Evolutionary conservation across 176 grass and related monocot species (phyloP).

Genomic region (Juncus inflexus): DNA sequence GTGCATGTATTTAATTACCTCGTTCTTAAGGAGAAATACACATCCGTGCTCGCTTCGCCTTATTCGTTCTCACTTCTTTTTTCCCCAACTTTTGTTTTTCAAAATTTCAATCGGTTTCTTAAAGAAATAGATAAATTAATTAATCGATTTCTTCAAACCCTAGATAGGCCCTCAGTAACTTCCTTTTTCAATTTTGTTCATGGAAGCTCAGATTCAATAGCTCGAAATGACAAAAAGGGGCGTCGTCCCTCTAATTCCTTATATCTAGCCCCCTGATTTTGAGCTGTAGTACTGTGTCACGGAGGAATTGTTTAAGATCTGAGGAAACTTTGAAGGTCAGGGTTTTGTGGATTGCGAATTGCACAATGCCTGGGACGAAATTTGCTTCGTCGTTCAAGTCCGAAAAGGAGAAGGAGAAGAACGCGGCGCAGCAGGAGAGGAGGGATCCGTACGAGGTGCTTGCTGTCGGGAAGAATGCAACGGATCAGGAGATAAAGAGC

Average conservation of each 20-base stretch:
- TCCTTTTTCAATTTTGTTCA: background rate
- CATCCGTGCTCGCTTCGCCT: background rate
- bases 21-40: constrained; percentile 4
- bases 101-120: background rate
- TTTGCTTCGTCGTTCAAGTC: constrained; percentile 73
- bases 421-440: constrained; percentile 41
- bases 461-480: constrained; percentile 64
- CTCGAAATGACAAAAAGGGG: constrained; percentile 3
- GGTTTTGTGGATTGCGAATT: constrained; percentile 3
- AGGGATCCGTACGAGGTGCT: constrained; percentile 96
- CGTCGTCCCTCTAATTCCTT: background rate
- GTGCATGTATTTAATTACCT: background rate
- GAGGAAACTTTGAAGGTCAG: constrained; percentile 3
- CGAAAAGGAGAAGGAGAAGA: constrained; percentile 49
- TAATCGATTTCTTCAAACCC: constrained; percentile 7
- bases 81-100: background rate
- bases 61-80: background rate
- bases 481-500: constrained; percentile 95
- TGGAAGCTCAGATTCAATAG: background rate
- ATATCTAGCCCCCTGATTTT: constrained; percentile 14
- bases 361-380: constrained; percentile 59
- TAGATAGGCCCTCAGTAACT: background rate
- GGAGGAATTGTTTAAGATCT: background rate
- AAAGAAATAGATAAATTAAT: background rate
- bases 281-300: background rate